A percentile compares a stretch with the other conserved stretches of the same genome.
These are phyloP conservation scores for Yamadazyma kitorensis DNA, from an alignment of 805 yeast species.

Conservation along the genomic window DNA sequence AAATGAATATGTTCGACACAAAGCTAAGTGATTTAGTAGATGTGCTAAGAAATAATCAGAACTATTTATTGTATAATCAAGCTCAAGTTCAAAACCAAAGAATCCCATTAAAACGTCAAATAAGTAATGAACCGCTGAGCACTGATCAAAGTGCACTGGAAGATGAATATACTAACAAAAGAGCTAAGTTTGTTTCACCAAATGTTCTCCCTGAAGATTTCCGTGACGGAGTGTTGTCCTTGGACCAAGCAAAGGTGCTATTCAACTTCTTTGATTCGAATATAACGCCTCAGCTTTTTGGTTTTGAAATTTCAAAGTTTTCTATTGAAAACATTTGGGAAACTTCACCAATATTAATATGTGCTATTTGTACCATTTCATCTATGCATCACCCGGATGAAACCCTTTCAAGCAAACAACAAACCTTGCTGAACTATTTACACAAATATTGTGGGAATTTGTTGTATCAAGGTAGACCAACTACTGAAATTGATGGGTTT, in stretches of 20 bases:
- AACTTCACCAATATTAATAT: constrained; percentile 54
- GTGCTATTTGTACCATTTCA: constrained; percentile 60
- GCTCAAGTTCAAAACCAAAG: background rate
- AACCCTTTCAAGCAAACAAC: constrained; percentile 25
- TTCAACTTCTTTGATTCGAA: constrained; percentile 51
- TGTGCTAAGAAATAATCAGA: constrained; percentile 31
- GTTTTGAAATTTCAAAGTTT: constrained; percentile 54
- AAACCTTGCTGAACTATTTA: constrained; percentile 26
- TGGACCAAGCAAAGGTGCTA: constrained; percentile 45
- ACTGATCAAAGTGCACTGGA: constrained; percentile 3
- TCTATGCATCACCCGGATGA: constrained; percentile 55
- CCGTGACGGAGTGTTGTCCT: constrained; percentile 32
- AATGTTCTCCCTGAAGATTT: constrained; percentile 27
- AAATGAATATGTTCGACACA: constrained; percentile 34
- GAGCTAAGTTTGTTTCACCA: background rate
- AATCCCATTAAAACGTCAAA: constrained; percentile 5
- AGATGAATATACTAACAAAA: background rate
- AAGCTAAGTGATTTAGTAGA: constrained; percentile 38
- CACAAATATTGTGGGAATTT: constrained; percentile 33
- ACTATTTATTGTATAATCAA: constrained; percentile 21
- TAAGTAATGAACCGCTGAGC: constrained; percentile 5
- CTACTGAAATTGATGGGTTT: constrained; percentile 48
- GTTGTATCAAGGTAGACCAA: constrained; percentile 36
- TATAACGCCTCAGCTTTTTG: constrained; percentile 63
- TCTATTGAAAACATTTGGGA: constrained; percentile 51